Evolutionary conservation across 371 early-diverging fungal species (phyloP), one percentile per base, ranked within the genome.

Genomic region (Rhizomucor miehei): DNA sequence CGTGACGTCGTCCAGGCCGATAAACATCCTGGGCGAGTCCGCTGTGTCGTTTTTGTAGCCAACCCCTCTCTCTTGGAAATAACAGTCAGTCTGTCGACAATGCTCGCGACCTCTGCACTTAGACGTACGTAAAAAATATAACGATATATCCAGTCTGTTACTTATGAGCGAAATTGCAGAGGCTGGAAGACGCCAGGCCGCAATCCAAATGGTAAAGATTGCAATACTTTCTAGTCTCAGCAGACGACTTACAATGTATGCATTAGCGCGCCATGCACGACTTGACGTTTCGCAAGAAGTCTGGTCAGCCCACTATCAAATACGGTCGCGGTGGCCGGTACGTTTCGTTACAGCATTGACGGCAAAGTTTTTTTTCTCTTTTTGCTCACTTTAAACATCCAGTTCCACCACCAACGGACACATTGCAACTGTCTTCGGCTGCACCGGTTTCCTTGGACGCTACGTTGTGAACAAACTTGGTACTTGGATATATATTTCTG

Each of bases 391-490:
- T 12, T 12, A 44, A 12, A 56, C 21, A n/a, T 56, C 59, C 70
- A 48, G 86, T 78, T 54, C 84, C 77, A 50, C 90, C 17, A 81
- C 81, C 54, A 85, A 81, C 58, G 97, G 97, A 17, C 91, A 92
- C 63, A 85, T 87, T 37, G 93, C 90, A 37, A 98, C 98, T 20
- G 97, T 97, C 14, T 95, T 97, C 72, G 98, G 98, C 25, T 88
- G 89, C 74, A 95, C 93, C 43, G 98, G 98, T 44, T 97, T 95
- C 75, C 80, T 97, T 25, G 97, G 96, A 49, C 89, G 97, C 46
- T 96, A 97, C 63, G 75, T 98, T 44, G 92, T 96, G 41, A 87
- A 88, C 69, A 88, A 89, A 60, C 84, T 96, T 43, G 93, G 92
- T 91, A 79, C 52, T 58, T 37, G 23, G 25, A 48, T 19, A 54